A percentile compares a stretch with the other conserved stretches of the same genome.
Conservation (phyloP, 2,329 filamentous ascomycete species). For the Botrytis hyacinthi region DNA sequence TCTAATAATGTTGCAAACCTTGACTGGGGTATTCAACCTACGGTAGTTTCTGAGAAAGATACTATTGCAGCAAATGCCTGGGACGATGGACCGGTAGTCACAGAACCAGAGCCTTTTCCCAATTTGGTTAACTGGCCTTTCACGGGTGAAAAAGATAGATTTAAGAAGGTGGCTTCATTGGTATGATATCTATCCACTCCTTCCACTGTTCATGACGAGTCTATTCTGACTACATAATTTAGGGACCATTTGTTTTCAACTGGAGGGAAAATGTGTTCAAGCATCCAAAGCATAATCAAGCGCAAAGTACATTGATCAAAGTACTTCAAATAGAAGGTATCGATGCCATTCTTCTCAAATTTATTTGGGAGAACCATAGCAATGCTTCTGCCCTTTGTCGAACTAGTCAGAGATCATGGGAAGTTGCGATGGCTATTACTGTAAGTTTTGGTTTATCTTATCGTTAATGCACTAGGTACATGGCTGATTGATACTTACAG, state of each 20-base stretch:
- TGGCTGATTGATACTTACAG: neutral
- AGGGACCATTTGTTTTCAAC: constrained; percentile 8
- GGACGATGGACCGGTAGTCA: neutral
- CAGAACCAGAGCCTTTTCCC: neutral
- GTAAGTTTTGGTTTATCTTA: neutral
- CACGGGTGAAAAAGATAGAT: neutral
- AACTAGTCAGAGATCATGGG: constrained; percentile 6
- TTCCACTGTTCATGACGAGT: neutral
- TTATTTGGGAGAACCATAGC: constrained; percentile 4
- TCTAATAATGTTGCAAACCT: neutral
- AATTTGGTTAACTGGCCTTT: constrained; percentile 5
- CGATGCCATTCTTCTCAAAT: constrained; percentile 5
- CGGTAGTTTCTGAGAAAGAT: neutral
- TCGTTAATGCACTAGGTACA: neutral
- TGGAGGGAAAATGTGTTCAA: constrained; percentile 3
- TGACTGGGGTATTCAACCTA: neutral
- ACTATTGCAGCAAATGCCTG: neutral
- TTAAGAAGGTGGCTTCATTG: constrained; percentile 6
- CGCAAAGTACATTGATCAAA: constrained; percentile 6
- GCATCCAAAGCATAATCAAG: neutral
- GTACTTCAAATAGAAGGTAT: neutral
- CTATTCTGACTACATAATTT: neutral
- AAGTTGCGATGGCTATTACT: constrained; percentile 9
- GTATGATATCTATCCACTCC: neutral
- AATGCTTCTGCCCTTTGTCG: neutral